phyloP scores from a whole-genome alignment of 495 filamentous ascomycete genomes.

The Cetradonia linearis region DNA sequence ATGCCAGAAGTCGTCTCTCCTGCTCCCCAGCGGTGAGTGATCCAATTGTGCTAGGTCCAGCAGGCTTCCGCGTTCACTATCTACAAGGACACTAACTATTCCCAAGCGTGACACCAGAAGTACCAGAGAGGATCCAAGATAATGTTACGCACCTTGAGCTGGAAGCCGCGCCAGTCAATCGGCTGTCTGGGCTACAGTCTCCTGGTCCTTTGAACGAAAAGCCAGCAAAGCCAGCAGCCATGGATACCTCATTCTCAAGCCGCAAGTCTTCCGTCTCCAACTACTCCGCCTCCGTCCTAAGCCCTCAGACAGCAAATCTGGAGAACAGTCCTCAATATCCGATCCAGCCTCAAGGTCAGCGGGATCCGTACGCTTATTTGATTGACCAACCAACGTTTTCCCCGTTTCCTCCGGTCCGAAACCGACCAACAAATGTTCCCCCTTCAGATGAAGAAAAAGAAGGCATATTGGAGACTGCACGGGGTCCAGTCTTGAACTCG shows the following conservation, averaged over 20 bases:
- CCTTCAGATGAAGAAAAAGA: conserved; percentile 92
- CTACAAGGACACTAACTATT: conserved; percentile 22
- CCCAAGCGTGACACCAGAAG: conserved; percentile 60
- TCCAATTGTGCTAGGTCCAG: conserved; percentile 17
- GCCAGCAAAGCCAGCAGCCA: conserved; percentile 12
- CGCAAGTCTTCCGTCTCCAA: conserved; percentile 25
- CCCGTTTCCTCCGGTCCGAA: conserved; percentile 76
- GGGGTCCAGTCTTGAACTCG: conserved; percentile 75
- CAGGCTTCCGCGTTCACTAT: not conserved
- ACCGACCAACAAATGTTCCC: conserved; percentile 79
- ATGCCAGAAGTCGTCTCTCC: conserved; percentile 70
- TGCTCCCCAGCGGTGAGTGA: conserved; percentile 74
- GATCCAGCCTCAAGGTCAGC: not conserved
- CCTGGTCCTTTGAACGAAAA: conserved; percentile 19
- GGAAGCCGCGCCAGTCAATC: conserved; percentile 42
- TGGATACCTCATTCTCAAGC: conserved; percentile 17
- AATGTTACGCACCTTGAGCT: conserved; percentile 83
- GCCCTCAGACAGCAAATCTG: conserved; percentile 1
- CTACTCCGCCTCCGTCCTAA: not conserved
- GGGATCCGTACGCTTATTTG: not conserved
- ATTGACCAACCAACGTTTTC: conserved; percentile 72
- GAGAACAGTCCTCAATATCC: conserved; percentile 3
- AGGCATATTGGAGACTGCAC: conserved; percentile 69
- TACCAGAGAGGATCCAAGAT: conserved; percentile 81
- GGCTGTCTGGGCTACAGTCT: conserved; percentile 24